Evolutionary conservation across 108 stramenopile species (phyloP), one percentile per base, ranked within the genome.

Genomic region (Conticribra weissflogii): DNA sequence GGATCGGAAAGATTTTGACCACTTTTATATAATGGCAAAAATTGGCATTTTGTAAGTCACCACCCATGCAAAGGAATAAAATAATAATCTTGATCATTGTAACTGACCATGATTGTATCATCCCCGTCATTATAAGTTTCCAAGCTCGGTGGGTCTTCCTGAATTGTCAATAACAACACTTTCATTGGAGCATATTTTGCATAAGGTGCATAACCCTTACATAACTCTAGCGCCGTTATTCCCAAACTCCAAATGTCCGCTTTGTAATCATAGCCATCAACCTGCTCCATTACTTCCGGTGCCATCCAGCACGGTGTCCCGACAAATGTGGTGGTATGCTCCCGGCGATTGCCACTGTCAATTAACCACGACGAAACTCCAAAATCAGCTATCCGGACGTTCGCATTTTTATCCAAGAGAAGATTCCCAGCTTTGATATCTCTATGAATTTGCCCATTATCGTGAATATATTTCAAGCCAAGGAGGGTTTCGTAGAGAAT

Each of bases 231-330:
- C 1, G 98, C 98, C 0, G 99, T 99, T 60, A 99, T 99, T 0
- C 99, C 99, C 47, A 98, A 71, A 69, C 86, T 86, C 99, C 99
- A 99, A 61, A 99, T 93, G 71, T 99, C 99, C 16, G 98, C 99
- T 63, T 93, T 91, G 51, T 91, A 91, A 71, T 99, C 95, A 75
- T 99, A 99, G 8, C 97, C 97, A 59, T 96, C 90, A 2, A 96
- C 71, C 82, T 98, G 97, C 69, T 98, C 97, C 97, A 99, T 98
- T 5, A 98, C 99, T 74, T 98, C 96, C 8, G 92, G 91, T 53
- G 84, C 88, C 91, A 93, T 92, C 94, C 94, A 95, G 47, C 91
- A 92, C 12, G 96, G 94, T 7, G 96, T 97, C 3, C 96, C 96
- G 15, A 97, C 96, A 74, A 97, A 95, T 22, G 96, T 97, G 59